These are phyloP conservation scores for Capsicum baccatum DNA, from an alignment of 257 asterid species.

Conservation along the genomic window DNA sequence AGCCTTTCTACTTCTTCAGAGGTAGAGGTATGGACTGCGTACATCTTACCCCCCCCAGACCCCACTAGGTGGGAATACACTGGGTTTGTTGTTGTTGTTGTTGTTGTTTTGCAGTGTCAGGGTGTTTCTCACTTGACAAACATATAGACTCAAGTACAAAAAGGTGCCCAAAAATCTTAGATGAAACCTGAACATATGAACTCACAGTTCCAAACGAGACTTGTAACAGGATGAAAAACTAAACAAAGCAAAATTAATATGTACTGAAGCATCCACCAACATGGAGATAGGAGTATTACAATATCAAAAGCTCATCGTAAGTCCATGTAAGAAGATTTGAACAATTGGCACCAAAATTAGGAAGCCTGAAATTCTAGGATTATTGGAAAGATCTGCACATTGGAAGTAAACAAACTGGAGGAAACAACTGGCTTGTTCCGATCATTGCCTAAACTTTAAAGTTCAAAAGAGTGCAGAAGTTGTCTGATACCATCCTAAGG, in stretches of 20 bases:
- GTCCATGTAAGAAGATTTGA: background rate
- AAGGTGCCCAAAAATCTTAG: background rate
- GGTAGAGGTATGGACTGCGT: no score
- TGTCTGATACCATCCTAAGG: background rate
- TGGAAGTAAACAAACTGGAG: background rate
- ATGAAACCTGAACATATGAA: background rate
- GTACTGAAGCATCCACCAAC: background rate
- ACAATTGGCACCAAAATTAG: background rate
- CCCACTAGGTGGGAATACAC: no score
- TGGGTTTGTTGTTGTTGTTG: no score
- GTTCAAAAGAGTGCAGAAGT: background rate
- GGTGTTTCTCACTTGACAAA: no score
- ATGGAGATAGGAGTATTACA: background rate
- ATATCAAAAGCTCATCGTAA: background rate
- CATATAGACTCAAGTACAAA: background rate
- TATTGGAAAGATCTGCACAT: background rate
- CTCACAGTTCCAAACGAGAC: background rate
- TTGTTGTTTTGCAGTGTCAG: background rate
- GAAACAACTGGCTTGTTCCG: background rate
- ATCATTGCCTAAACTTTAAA: background rate
- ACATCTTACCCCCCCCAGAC: no score
- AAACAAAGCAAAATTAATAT: background rate
- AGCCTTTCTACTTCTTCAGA: no score
- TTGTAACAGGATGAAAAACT: background rate
- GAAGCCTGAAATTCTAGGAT: background rate